These are phyloP conservation scores for Haplosporangium gracile DNA, from an alignment of 192 early-diverging fungal species.

Conservation along the genomic window DNA sequence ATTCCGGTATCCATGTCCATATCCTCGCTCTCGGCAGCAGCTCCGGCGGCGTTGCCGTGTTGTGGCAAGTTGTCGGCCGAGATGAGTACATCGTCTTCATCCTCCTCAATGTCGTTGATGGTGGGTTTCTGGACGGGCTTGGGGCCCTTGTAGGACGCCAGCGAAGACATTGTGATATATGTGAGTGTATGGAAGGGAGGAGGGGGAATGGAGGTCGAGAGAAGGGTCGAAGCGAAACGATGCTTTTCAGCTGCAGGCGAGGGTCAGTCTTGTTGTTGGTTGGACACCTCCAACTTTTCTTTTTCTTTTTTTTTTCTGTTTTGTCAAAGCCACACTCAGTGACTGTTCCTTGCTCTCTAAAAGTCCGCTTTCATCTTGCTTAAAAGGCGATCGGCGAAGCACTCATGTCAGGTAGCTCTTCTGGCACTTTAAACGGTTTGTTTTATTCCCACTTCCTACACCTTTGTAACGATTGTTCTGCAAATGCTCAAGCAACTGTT, in stretches of 20 bases:
- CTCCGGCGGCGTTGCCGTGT: constrained; percentile 42
- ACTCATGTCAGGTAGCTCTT: neutral
- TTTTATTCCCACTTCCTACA: neutral
- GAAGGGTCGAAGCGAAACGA: neutral
- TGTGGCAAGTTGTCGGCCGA: constrained; percentile 68
- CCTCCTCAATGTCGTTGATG: constrained; percentile 38
- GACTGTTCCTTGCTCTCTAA: neutral
- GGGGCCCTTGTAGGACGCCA: constrained; percentile 52
- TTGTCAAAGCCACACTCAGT: constrained; percentile 13
- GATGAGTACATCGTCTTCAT: constrained; percentile 78
- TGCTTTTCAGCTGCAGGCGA: neutral
- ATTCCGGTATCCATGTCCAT: constrained; percentile 55
- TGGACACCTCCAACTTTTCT: neutral
- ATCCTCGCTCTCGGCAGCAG: constrained; percentile 43
- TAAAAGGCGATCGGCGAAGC: neutral
- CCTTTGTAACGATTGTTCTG: neutral
- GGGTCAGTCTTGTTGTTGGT: neutral
- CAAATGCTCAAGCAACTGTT: constrained; percentile 6
- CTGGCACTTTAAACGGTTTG: too few species aligned
- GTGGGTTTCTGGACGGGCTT: constrained; percentile 53
- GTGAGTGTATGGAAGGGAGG: neutral
- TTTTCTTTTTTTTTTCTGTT: constrained; percentile 18
- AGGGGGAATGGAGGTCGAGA: constrained; percentile 1
- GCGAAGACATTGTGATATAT: constrained; percentile 36
- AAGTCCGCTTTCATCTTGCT: too few species aligned